Evolutionary conservation across 2,329 filamentous ascomycete genomes (phyloP).

Genomic region (Alternaria alternata): DNA sequence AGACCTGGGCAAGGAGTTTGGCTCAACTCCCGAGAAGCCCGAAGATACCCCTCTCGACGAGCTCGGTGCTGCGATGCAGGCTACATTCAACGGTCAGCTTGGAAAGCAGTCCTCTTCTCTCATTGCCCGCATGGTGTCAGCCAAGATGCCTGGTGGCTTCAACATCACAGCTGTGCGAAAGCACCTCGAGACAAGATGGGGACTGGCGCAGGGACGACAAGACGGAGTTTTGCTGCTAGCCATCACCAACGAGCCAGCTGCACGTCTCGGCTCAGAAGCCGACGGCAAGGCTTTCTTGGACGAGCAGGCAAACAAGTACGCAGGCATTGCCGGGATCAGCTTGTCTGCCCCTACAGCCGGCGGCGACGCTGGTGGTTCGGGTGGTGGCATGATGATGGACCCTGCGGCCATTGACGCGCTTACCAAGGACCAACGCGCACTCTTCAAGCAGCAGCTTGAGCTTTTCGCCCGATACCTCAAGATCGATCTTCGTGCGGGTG

Average conservation of each 20-base stretch:
- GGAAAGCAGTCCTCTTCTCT: conserved; percentile 96
- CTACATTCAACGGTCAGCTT: conserved; percentile 97
- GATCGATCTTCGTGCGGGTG: conserved; percentile 94
- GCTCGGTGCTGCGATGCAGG: conserved; percentile 92
- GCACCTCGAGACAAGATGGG: conserved; percentile 94
- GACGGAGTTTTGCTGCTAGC: conserved; percentile 89
- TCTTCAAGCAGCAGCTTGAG: conserved; percentile 99
- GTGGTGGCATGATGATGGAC: conserved; percentile 99
- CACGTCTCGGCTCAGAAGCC: conserved; percentile 85
- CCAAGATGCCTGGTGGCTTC: conserved; percentile 99
- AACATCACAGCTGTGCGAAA: conserved; percentile 97
- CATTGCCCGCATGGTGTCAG: conserved; percentile 93
- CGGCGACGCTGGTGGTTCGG: conserved; percentile 74
- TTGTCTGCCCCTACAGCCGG: conserved; percentile 76
- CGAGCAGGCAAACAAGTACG: conserved; percentile 88
- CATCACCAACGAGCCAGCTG: conserved; percentile 89
- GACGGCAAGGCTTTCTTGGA: conserved; percentile 95
- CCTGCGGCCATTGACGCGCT: conserved; percentile 95
- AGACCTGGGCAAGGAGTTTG: conserved; percentile 97
- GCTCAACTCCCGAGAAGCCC: conserved; percentile 96
- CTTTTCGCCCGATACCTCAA: conserved; percentile 95
- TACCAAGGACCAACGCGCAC: conserved; percentile 92
- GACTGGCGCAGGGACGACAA: conserved; percentile 83
- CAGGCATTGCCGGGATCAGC: conserved; percentile 80
- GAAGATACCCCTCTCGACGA: conserved; percentile 98